A percentile compares a stretch with the other conserved stretches of the same genome.
These are phyloP conservation scores for Camelina sativa DNA, from an alignment of 345 rosid species.

Conservation along the genomic window DNA sequence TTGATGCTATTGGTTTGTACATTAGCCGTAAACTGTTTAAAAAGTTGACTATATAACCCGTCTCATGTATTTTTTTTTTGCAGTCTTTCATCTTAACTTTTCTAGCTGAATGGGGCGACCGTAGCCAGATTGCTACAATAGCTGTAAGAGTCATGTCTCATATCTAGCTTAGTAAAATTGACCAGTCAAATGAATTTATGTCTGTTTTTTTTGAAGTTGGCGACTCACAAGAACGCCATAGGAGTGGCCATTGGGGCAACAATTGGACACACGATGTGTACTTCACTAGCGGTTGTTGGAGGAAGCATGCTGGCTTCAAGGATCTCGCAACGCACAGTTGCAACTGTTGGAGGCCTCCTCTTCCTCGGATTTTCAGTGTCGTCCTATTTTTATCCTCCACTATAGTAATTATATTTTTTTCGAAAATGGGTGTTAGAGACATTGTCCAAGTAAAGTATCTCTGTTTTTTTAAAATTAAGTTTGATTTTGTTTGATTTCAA, in stretches of 20 bases:
- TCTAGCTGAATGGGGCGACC: slow-evolving; percentile 99
- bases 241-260: slow-evolving; percentile 95
- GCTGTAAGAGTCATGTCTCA: slow-evolving; percentile 69
- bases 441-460: slow-evolving; percentile 5
- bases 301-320: slow-evolving; percentile 98
- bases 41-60: slow-evolving; percentile 9
- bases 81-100: slow-evolving; percentile 96
- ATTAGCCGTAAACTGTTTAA: not conserved
- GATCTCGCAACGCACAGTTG: slow-evolving; percentile 94
- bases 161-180: not conserved
- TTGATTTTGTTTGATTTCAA: not conserved
- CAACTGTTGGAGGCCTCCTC: slow-evolving; percentile 89
- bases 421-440: slow-evolving; percentile 18
- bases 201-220: slow-evolving; percentile 64
- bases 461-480: not conserved
- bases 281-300: slow-evolving; percentile 93
- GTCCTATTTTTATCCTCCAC: slow-evolving; percentile 96
- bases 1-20: slow-evolving; percentile 11
- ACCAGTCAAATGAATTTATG: not conserved
- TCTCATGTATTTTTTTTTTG: slow-evolving; percentile 28
- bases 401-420: slow-evolving; percentile 44
- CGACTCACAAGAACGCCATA: slow-evolving; percentile 91
- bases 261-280: slow-evolving; percentile 85
- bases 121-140: slow-evolving; percentile 99
- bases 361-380: slow-evolving; percentile 91